These are phyloP conservation scores for Citrus australasica DNA, from an alignment of 345 rosid genomes.

Conservation along the genomic window DNA sequence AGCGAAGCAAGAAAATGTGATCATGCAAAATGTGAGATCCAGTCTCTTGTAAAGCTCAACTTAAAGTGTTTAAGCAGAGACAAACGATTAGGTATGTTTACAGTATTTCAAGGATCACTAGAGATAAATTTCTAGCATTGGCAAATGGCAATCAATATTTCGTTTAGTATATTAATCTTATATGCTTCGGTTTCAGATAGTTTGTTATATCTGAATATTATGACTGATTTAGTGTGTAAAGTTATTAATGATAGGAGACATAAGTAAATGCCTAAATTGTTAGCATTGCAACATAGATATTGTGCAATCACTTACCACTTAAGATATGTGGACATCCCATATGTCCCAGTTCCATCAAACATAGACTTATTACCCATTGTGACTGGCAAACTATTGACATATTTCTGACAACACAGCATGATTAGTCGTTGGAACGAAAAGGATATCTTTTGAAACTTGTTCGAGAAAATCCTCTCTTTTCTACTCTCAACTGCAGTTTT, in stretches of 20 bases:
- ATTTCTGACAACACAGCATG: neutral
- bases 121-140: neutral
- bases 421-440: neutral
- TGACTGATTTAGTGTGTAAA: neutral
- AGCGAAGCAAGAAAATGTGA: conserved; percentile 17
- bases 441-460: neutral
- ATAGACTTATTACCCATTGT: neutral
- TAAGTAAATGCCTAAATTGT: neutral
- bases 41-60: conserved; percentile 54
- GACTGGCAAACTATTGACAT: neutral
- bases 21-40: conserved; percentile 46
- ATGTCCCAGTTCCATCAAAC: neutral
- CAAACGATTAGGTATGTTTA: conserved; percentile 41
- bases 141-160: neutral
- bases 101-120: neutral
- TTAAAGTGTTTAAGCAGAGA: conserved; percentile 44
- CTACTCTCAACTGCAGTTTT: neutral
- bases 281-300: neutral
- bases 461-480: neutral
- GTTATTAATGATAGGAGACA: neutral
- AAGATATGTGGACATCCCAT: neutral
- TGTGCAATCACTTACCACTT: neutral
- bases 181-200: too few relatives aligned
- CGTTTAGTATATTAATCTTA: neutral
- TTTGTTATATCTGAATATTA: neutral